Conservation (phyloP, 140 eudicot genomes). For the Oenanthe javanica region DNA sequence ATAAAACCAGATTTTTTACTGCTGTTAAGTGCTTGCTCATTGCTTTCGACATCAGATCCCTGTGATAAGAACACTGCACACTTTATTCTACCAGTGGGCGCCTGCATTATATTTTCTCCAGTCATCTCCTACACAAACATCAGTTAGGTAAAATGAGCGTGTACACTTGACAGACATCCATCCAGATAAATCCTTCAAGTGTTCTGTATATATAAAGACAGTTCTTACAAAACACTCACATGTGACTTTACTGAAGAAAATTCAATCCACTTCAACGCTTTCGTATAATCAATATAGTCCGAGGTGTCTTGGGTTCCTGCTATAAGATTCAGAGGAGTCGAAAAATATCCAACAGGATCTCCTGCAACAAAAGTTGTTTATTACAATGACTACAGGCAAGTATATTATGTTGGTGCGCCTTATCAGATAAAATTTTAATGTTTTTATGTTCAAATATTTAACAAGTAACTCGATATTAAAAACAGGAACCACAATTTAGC, state of each 20-base stretch:
- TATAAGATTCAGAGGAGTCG: constrained; percentile 57
- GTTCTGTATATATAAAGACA: not conserved
- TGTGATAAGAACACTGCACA: constrained; percentile 61
- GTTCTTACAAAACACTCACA: constrained; percentile 34
- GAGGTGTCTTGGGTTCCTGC: constrained; percentile 30
- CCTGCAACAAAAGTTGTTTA: constrained; percentile 36
- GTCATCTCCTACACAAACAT: constrained; percentile 36
- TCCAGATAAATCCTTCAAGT: not conserved
- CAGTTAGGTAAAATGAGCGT: not conserved
- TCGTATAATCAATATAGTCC: constrained; percentile 9
- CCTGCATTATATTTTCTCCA: constrained; percentile 22
- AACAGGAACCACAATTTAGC: not conserved
- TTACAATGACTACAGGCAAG: constrained; percentile 2
- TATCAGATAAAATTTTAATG: not conserved
- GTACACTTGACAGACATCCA: not conserved
- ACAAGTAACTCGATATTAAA: not conserved
- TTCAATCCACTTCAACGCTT: constrained; percentile 51
- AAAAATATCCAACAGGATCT: constrained; percentile 61
- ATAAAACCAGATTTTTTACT: constrained; percentile 48
- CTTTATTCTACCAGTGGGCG: constrained; percentile 45
- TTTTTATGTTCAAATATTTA: not conserved
- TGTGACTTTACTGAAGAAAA: constrained; percentile 52
- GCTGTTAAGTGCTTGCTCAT: constrained; percentile 22
- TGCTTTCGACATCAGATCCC: constrained; percentile 29
- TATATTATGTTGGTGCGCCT: not conserved